Base-by-base conservation (phyloP, 495 filamentous ascomycete genomes). In the Penicillium paradoxum region DNA sequence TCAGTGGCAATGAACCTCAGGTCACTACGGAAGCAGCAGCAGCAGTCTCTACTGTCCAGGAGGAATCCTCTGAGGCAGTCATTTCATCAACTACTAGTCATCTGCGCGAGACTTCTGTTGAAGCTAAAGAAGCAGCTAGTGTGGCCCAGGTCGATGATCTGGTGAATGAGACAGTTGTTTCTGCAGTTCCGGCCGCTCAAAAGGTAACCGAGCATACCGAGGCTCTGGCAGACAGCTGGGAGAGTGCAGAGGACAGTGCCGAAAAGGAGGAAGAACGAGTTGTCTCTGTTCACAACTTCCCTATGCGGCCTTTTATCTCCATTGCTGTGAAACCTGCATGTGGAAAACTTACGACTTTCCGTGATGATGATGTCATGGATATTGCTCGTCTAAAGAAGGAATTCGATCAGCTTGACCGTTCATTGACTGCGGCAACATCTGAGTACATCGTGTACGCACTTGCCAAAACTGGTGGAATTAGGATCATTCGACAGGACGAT, bases 381-480 rank as follows among this genome's bases (percentile, higher is more conserved):
- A 91, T 99, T 68, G 91, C 92, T 34, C 83, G 89, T 36, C 78
- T 97, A 48, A 95, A 95, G 76, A 97, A 97, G 70, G 88, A 93
- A 6, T 97, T 97, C 59, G 95, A 99, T 68, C 95, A 97, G 68
- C 82, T 95, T 43, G 95, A 99, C 64, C 88, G 95, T 46, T 93
- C 89, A 43, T 76, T 99, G 39, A 90, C 90, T 27, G 84, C 91
- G 3, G 92, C 91, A 27, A 90, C 89, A n/a, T 86, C 87, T 56
- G 83, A 85, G 13, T 95, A 90, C 69, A 99, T 99, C 60, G 86
- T 88, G 8, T 97, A 97, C 64, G 90, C 90, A 27, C 85, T 95
- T 68, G 86, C 86, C 15, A 97, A 96, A 75, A 87, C 86, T 52
- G 91, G 90, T 21, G 93, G 95, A 27, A 80, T 97, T 46, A 80